These are phyloP conservation scores for Bremia lactucae DNA, from an alignment of 352 stramenopile species.

Conservation along the genomic window DNA sequence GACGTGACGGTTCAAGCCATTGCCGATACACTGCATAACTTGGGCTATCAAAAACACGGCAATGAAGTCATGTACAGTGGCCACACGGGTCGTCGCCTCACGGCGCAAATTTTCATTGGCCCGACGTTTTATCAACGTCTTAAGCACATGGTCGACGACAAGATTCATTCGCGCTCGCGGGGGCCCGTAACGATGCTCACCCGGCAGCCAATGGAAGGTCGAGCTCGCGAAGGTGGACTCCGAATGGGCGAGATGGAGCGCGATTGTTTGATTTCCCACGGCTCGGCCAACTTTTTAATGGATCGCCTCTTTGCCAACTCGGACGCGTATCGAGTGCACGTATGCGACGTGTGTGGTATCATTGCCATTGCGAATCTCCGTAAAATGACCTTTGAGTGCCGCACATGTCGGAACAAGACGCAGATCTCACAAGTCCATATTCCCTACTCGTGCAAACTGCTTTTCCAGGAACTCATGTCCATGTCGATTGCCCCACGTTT, in stretches of 20 bases:
- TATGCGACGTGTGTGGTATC: constrained; percentile 98
- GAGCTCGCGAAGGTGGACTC: constrained; percentile 95
- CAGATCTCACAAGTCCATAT: constrained; percentile 95
- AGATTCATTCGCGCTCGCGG: constrained; percentile 96
- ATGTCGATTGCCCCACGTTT: constrained; percentile 99
- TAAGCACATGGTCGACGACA: constrained; percentile 99
- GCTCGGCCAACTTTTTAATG: constrained; percentile 97
- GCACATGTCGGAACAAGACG: constrained; percentile 91
- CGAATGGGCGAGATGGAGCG: constrained; percentile 99
- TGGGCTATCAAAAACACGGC: constrained; percentile 98
- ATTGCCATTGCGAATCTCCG: constrained; percentile 98
- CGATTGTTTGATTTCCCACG: constrained; percentile 99
- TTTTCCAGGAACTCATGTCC: constrained; percentile 99
- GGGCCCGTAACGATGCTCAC: constrained; percentile 96
- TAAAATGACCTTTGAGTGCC: constrained; percentile 98
- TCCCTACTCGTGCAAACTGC: constrained; percentile 99
- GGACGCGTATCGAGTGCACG: constrained; percentile 97
- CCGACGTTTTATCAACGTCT: constrained; percentile 99
- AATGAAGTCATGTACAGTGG: constrained; percentile 99
- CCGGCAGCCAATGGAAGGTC: constrained; percentile 97
- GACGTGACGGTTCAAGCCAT: constrained; percentile 97
- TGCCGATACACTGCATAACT: constrained; percentile 87
- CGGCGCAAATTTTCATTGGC: constrained; percentile 97
- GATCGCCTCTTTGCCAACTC: constrained; percentile 99
- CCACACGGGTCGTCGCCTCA: constrained; percentile 94